Conservation (phyloP, 179 eudicot genomes). For the Heliamphora pulchella region DNA sequence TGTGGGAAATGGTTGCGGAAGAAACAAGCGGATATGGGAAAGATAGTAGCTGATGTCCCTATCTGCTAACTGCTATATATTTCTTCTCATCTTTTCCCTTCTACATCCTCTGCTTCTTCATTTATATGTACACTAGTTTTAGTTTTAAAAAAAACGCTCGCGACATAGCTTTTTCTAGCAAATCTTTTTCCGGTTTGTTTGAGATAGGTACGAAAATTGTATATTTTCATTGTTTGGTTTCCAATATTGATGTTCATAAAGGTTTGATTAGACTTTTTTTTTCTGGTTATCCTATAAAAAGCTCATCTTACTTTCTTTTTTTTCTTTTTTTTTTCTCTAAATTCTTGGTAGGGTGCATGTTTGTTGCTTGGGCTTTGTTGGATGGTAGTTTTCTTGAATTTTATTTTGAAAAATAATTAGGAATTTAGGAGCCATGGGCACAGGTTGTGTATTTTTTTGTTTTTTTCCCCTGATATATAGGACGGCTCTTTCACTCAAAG, state of each 20-base stretch:
- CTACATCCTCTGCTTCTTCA: slow-evolving; percentile 1
- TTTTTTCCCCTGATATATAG: too few relatives aligned
- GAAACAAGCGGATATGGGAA: slow-evolving; percentile 63
- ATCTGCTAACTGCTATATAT: neutral
- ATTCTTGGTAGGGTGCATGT: too few relatives aligned
- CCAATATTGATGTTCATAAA: neutral
- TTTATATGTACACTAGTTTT: slow-evolving; percentile 8
- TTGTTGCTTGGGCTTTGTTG: too few relatives aligned
- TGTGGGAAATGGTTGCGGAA: slow-evolving; percentile 81
- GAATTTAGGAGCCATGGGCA: too few relatives aligned
- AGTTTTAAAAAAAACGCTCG: neutral
- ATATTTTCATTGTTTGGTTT: neutral
- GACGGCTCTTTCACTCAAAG: too few relatives aligned
- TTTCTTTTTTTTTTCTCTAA: too few relatives aligned
- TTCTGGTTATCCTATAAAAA: neutral
- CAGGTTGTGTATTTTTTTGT: too few relatives aligned
- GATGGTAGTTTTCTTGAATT: too few relatives aligned
- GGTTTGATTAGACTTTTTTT: neutral
- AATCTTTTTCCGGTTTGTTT: neutral
- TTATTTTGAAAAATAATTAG: too few relatives aligned
- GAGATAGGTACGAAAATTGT: slow-evolving; percentile 2
- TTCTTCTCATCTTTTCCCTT: neutral
- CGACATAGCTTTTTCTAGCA: neutral
- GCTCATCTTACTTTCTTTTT: too few relatives aligned
- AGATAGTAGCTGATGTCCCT: slow-evolving; percentile 18